Evolutionary conservation across 371 early-diverging fungal genomes (phyloP).

Genomic region (Mortierella sp.): DNA sequence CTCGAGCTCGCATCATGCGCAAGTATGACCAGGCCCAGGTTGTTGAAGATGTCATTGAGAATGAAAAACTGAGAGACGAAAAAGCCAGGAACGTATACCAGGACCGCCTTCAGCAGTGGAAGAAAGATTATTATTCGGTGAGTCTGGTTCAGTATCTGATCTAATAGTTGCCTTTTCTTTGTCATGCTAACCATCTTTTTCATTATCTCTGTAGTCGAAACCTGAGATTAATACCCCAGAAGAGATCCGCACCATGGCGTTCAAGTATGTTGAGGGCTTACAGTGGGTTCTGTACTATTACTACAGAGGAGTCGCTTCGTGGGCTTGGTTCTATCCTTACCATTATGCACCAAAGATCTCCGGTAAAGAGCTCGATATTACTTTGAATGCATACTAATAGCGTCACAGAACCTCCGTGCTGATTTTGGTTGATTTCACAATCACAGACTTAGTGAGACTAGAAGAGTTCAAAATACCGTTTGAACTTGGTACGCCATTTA

Average conservation of each 20-base stretch:
- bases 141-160: background rate
- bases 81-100: constrained; percentile 71
- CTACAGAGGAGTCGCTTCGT: constrained; percentile 94
- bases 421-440: background rate
- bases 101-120: constrained; percentile 72
- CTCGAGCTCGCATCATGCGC: constrained; percentile 74
- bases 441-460: constrained; percentile 67
- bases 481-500: constrained; percentile 89
- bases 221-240: constrained; percentile 71
- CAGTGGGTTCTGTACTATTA: constrained; percentile 99
- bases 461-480: constrained; percentile 75
- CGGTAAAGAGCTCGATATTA: constrained; percentile 66
- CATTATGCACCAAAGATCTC: constrained; percentile 99
- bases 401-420: background rate
- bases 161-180: background rate
- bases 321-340: constrained; percentile 99
- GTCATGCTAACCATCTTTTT: background rate
- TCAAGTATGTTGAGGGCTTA: constrained; percentile 91
- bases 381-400: background rate
- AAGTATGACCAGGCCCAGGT: constrained; percentile 76
- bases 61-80: constrained; percentile 58
- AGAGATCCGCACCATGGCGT: constrained; percentile 73
- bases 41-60: constrained; percentile 69
- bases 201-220: constrained; percentile 64
- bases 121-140: constrained; percentile 78